Base-by-base conservation (phyloP, 2,329 filamentous ascomycete species). In the Aphanoascus verrucosus region DNA sequence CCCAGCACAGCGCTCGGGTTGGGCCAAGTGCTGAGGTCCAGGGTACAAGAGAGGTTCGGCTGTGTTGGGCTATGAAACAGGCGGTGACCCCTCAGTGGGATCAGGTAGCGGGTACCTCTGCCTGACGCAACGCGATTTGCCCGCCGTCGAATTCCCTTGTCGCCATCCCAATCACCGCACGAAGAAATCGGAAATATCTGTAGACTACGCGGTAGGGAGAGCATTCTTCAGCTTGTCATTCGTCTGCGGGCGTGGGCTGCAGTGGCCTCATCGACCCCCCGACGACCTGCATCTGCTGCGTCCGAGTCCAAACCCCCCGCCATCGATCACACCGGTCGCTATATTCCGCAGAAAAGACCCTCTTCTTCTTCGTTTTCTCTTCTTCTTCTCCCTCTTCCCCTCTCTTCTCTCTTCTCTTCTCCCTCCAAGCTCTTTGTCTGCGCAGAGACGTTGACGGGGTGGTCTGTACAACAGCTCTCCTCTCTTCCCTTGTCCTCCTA, bases 401-500 rank as follows among this genome's bases (percentile, higher is more conserved):
- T 15, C 11, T 37, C 37, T 42, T 54, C 57, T 50, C 60, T 57
- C 59, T 59, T 58, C 54, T 58, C 59, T 57, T 57, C 55, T 55
- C 62, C 52, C 45, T 55, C 58, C 59, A 56, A 52, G 23, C 54
- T 44, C 49, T 51, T 51, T 55, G 52, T 59, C 23, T 28, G 44
- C 55, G 41, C 41, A 44, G 31, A 52, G 40, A 20, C 43, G 20
- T 46, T 41, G 50, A 57, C 46, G 49, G 41, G 31, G 35, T 49
- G 40, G 48, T 56, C 58, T 66, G 63, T 65, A 65, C 61, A 64
- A 61, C 64, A 64, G 41, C 57, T 58, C 42, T 56, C 59, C 59
- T 54, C 54, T 52, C 52, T 47, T 50, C 23, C 37, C 47, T 19
- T 28, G 14, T 32, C 19, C 50, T 40, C 35, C 19, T 44, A 41